phyloP scores from a whole-genome alignment of 495 filamentous ascomycete genomes.

The Astrocystis sublimbata region DNA sequence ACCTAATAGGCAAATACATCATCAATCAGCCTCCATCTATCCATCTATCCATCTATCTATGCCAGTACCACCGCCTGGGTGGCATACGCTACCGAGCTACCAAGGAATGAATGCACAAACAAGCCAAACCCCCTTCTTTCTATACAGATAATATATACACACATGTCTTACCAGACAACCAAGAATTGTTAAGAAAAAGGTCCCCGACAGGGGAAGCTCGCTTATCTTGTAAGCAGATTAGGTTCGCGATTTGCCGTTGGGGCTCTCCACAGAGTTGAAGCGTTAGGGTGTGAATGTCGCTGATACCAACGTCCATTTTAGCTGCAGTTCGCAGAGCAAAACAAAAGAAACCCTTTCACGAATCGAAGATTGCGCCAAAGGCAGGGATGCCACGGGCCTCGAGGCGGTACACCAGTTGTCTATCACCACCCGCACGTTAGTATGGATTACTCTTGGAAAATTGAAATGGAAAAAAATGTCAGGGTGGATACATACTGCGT shows the following conservation, averaged over 20 bases:
- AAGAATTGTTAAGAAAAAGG: no score
- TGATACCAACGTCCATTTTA: neutral
- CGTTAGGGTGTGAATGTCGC: neutral
- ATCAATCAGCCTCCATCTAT: no score
- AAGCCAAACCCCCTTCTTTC: no score
- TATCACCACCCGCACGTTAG: neutral
- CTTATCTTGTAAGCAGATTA: neutral
- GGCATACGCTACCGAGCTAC: neutral
- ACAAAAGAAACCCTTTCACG: conserved; percentile 41
- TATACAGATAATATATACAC: no score
- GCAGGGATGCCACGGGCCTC: conserved; percentile 65
- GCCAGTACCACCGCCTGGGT: neutral
- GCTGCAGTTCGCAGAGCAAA: neutral
- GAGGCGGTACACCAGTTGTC: conserved; percentile 62
- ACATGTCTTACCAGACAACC: no score
- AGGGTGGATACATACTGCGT: conserved; percentile 43
- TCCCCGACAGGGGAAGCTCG: no score
- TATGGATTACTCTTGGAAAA: neutral
- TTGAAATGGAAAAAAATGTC: neutral
- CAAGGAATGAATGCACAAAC: neutral
- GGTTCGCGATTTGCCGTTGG: neutral
- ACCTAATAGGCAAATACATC: no score
- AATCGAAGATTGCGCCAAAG: conserved; percentile 74
- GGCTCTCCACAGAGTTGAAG: neutral
- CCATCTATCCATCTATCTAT: neutral